Evolutionary conservation across 257 asterid genomes (phyloP), one percentile per base, ranked within the genome.

Genomic region (Fraxinus pennsylvanica): DNA sequence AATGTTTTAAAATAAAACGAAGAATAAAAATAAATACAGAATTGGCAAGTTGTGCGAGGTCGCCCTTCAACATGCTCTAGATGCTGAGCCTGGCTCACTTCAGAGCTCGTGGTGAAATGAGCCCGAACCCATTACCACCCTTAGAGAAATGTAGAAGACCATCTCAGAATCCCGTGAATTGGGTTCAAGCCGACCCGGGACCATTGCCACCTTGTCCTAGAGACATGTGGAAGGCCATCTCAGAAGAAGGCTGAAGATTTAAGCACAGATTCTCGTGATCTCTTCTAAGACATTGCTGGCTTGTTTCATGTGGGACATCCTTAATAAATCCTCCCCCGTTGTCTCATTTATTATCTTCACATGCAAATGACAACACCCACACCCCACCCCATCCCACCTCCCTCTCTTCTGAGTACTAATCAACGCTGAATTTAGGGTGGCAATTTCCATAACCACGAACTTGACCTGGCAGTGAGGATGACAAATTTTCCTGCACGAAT

Each of bases 311-410:
- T 61, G 68, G 68, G 68, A 22, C 68, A 22, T 22, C 35, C 68
- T 9, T 25, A 61, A 61, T 61, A 6, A 22, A 61, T 61, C 68
- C 25, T 74, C 50, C 52, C 65, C 81, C 19, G 14, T 73, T 50
- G 74, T 78, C 76, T 71, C 85, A 81, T 81, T 84, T 47, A 84
- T 84, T 78, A 77, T 22, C 78, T 66, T 81, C 87, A 81, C 87
- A 81, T 84, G 85, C 82, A 57, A 2, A 8, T 7, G 68, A 61
- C 17, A 9, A 15, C 22, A 6, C 8, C 63, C 1, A 50, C 13
- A 14, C 3, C 12, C 27, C 41, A 12, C 2, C 12, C 12, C 43
- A 36, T 1, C 5, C 30, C 15, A 14, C 41, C 21, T 12, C 36
- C 27, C 30, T 19, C 39, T 3, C 6, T 19, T 30, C 39, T 12